These are phyloP conservation scores for Tolypocladium inflatum DNA, from an alignment of 2,329 filamentous ascomycete species.

Conservation along the genomic window DNA sequence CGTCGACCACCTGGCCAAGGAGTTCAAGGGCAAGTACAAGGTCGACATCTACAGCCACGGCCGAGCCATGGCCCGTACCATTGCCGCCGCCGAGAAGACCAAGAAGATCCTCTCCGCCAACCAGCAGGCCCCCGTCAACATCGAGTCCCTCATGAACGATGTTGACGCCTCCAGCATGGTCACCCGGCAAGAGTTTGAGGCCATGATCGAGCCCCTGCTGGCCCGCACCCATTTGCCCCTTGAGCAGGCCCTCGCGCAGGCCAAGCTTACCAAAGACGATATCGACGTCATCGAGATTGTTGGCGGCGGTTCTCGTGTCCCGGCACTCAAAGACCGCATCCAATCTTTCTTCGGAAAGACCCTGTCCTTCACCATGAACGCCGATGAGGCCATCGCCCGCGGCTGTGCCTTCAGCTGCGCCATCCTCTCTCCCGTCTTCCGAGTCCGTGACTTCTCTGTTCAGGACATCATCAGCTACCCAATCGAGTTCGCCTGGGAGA, in stretches of 20 bases:
- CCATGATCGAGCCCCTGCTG: slow-evolving; percentile 77
- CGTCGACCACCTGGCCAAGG: slow-evolving; percentile 86
- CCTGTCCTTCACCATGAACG: slow-evolving; percentile 94
- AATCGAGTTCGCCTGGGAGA: slow-evolving; percentile 98
- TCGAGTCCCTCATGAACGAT: slow-evolving; percentile 98
- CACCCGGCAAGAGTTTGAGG: slow-evolving; percentile 90
- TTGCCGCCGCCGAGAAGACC: slow-evolving; percentile 86
- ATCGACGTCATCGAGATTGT: slow-evolving; percentile 92
- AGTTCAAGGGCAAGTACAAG: slow-evolving; percentile 98
- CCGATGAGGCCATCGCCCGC: slow-evolving; percentile 92
- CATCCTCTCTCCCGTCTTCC: slow-evolving; percentile 94
- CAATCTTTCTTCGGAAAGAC: slow-evolving; percentile 85
- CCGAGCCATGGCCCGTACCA: slow-evolving; percentile 81
- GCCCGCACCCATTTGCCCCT: slow-evolving; percentile 63
- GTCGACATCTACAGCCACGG: slow-evolving; percentile 86
- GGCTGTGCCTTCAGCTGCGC: slow-evolving; percentile 97
- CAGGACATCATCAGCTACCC: slow-evolving; percentile 98
- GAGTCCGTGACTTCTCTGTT: slow-evolving; percentile 93
- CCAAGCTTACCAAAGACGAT: slow-evolving; percentile 82
- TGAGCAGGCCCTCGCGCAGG: slow-evolving; percentile 88
- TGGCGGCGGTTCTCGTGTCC: slow-evolving; percentile 89
- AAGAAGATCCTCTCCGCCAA: slow-evolving; percentile 99
- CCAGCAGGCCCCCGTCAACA: slow-evolving; percentile 83
- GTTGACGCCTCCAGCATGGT: slow-evolving; percentile 82
- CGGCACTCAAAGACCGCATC: slow-evolving; percentile 82